Evolutionary conservation across 2,329 filamentous ascomycete genomes (phyloP).

Genomic region (Aspergillus sp.): DNA sequence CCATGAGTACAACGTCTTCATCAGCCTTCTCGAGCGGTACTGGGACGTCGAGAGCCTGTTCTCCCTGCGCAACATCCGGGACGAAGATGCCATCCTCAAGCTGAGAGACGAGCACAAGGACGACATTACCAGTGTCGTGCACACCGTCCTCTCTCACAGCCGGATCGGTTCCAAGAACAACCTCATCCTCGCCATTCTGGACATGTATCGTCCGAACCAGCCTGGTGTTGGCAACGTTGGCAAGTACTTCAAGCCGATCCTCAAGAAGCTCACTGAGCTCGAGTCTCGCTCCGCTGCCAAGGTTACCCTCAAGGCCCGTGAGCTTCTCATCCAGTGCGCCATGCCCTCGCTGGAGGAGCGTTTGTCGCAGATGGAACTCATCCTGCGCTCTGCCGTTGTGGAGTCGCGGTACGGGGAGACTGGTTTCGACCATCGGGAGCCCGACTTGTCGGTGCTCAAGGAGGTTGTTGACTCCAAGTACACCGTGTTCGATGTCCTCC

Average conservation of each 20-base stretch:
- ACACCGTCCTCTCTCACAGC: constrained; percentile 88
- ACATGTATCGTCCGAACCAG: constrained; percentile 92
- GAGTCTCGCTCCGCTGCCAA: constrained; percentile 83
- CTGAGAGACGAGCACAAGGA: constrained; percentile 97
- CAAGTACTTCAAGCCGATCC: constrained; percentile 75
- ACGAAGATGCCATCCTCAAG: constrained; percentile 88
- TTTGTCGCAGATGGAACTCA: constrained; percentile 95
- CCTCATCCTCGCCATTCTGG: constrained; percentile 80
- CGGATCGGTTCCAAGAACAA: constrained; percentile 91
- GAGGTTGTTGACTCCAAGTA: constrained; percentile 98
- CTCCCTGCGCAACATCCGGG: constrained; percentile 72
- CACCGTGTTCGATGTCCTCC: constrained; percentile 93
- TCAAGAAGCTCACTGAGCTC: constrained; percentile 84
- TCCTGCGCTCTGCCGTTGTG: constrained; percentile 87
- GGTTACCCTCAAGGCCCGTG: constrained; percentile 93
- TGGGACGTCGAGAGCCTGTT: constrained; percentile 80
- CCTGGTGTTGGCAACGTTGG: constrained; percentile 80
- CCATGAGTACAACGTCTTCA: constrained; percentile 80
- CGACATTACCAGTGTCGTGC: constrained; percentile 74
- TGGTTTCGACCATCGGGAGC: constrained; percentile 92
- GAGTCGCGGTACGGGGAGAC: constrained; percentile 97
- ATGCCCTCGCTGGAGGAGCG: constrained; percentile 94
- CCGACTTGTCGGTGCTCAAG: constrained; percentile 83
- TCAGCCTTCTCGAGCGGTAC: constrained; percentile 72
- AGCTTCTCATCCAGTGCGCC: constrained; percentile 94